Conservation (phyloP, 441 rosid genomes). For the Adansonia rubrostipa region DNA sequence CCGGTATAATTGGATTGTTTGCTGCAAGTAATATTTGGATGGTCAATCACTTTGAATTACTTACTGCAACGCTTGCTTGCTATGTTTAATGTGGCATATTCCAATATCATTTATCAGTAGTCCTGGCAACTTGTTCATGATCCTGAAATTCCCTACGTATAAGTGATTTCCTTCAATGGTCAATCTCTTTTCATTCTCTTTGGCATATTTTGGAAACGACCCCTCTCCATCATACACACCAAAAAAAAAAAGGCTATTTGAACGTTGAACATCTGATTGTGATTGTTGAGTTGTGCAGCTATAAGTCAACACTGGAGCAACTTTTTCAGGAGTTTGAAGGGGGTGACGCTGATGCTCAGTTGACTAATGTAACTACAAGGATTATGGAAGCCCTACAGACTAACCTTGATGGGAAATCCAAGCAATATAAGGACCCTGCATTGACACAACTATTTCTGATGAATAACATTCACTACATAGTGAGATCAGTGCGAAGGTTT, state of each 20-base stretch:
- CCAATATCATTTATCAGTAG: neutral
- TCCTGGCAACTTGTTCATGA: neutral
- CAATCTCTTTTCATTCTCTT: neutral
- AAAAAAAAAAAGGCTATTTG: neutral
- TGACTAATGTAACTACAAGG: conserved; percentile 71
- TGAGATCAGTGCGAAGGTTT: conserved; percentile 93
- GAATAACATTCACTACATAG: conserved; percentile 94
- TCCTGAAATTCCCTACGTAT: neutral
- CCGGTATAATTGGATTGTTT: neutral
- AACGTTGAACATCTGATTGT: conserved; percentile 22
- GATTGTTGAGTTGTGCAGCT: conserved; percentile 51
- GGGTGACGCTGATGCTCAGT: conserved; percentile 62
- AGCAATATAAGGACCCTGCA: conserved; percentile 91
- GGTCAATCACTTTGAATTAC: neutral
- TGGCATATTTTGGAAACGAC: neutral
- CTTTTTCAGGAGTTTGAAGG: conserved; percentile 81
- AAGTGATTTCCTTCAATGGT: neutral
- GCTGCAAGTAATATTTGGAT: neutral
- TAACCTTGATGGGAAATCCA: conserved; percentile 90
- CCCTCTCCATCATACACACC: neutral
- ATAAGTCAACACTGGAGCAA: conserved; percentile 77
- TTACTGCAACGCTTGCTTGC: neutral
- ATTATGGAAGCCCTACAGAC: conserved; percentile 88
- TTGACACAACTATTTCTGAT: conserved; percentile 86
- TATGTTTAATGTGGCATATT: neutral